Conservation (phyloP, 177 flowering plant species). For the Vitis hybrid region DNA sequence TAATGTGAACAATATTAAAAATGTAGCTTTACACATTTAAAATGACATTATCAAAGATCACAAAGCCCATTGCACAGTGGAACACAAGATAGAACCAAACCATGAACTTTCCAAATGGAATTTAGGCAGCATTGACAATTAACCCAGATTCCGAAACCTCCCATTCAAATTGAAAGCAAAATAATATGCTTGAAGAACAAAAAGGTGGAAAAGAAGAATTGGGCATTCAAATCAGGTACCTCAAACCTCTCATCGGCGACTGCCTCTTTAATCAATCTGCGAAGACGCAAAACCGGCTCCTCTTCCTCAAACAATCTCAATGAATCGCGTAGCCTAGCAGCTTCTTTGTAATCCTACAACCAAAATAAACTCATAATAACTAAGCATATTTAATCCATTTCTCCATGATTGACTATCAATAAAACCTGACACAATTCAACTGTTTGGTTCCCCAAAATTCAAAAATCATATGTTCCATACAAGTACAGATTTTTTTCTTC, state of each 20-base stretch:
- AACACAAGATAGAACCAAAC: not conserved
- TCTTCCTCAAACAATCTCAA: conserved; percentile 76
- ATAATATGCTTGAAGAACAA: not conserved
- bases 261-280: conserved; percentile 68
- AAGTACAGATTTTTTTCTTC: too few relatives aligned
- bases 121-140: not conserved
- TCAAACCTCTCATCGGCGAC: conserved; percentile 72
- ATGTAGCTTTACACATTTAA: too few relatives aligned
- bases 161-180: not conserved
- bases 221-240: conserved; percentile 38
- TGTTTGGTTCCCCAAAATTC: not conserved
- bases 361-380: not conserved
- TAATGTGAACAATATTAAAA: too few relatives aligned
- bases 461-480: too few relatives aligned
- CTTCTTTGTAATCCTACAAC: conserved; percentile 82
- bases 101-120: not conserved
- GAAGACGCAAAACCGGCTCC: conserved; percentile 75
- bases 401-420: not conserved
- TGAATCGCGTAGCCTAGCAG: conserved; percentile 86
- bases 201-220: not conserved
- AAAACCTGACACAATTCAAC: not conserved
- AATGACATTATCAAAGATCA: not conserved
- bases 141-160: too few relatives aligned
- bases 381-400: not conserved
- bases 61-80: too few relatives aligned